Evolutionary conservation across 2,329 filamentous ascomycete species (phyloP).

Genomic region (Sporothrix dimorphospora): DNA sequence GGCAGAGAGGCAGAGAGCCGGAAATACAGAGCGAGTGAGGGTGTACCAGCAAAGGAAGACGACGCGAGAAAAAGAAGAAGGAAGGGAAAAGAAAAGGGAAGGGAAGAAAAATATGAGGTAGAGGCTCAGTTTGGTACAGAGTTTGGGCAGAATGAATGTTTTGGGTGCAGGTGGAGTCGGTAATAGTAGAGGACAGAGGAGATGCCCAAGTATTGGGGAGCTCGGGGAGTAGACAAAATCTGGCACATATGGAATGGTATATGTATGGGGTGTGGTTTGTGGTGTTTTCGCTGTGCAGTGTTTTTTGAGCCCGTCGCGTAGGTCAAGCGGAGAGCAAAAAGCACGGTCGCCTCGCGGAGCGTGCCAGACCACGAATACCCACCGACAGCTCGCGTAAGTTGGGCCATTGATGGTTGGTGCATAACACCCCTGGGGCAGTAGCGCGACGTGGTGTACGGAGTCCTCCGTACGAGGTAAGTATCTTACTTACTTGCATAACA

Average conservation of each 20-base stretch:
- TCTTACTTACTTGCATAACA: background rate
- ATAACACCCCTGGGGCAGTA: background rate
- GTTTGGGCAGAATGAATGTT: conserved; percentile 26
- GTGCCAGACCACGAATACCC: conserved; percentile 17
- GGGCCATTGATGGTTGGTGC: conserved; percentile 6
- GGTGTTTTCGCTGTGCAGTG: background rate
- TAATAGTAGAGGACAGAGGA: conserved; percentile 13
- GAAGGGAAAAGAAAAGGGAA: background rate
- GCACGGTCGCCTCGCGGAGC: conserved; percentile 21
- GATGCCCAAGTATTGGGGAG: background rate
- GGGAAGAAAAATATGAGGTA: background rate
- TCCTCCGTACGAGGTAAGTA: no score
- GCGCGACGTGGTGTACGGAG: conserved; percentile 7
- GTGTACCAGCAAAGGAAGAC: conserved; percentile 4
- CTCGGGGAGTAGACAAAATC: background rate
- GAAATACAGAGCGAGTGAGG: conserved; percentile 3
- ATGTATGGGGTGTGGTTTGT: background rate
- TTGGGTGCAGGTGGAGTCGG: conserved; percentile 32
- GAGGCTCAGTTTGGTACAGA: background rate
- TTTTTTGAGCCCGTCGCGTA: conserved; percentile 20
- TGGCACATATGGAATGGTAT: conserved; percentile 5
- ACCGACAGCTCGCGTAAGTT: background rate
- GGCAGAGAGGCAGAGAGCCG: conserved; percentile 22
- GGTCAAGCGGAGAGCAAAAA: background rate
- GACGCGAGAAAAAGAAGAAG: background rate